Percentiles rank a stretch among this genome's conserved stretches.
These are phyloP conservation scores for Aspergillus ochraceus DNA, from an alignment of 2,329 filamentous ascomycete species.

Conservation along the genomic window DNA sequence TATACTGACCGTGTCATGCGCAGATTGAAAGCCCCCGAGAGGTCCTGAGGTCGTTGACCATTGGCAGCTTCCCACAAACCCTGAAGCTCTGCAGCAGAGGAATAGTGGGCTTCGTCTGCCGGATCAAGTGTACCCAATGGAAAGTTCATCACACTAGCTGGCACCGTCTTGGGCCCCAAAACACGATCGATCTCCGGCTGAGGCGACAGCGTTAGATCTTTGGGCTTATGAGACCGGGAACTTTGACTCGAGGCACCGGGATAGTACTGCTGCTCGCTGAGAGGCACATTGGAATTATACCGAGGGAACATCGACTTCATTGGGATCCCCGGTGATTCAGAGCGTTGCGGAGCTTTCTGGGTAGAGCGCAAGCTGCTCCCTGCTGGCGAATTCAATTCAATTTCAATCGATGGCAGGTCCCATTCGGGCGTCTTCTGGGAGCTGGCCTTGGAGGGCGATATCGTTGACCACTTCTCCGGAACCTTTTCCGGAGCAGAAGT, in stretches of 20 bases:
- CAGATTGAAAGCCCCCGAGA: slow-evolving; percentile 39
- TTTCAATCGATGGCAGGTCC: background rate
- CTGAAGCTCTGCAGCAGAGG: slow-evolving; percentile 40
- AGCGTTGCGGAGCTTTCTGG: slow-evolving; percentile 20
- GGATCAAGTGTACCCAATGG: slow-evolving; percentile 36
- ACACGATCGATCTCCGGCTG: slow-evolving; percentile 36
- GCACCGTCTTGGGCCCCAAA: slow-evolving; percentile 43
- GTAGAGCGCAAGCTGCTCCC: slow-evolving; percentile 15
- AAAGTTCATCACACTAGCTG: slow-evolving; percentile 44
- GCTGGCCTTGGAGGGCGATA: slow-evolving; percentile 14
- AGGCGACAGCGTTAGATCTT: slow-evolving; percentile 31
- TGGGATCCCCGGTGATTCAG: slow-evolving; percentile 34
- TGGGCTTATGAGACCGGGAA: slow-evolving; percentile 16
- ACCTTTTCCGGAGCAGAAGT: slow-evolving; percentile 13
- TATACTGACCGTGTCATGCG: slow-evolving; percentile 42
- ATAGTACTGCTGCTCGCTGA: slow-evolving; percentile 39
- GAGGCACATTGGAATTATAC: slow-evolving; percentile 40
- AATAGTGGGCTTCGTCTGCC: slow-evolving; percentile 34
- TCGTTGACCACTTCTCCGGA: slow-evolving; percentile 14
- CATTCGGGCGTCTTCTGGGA: background rate
- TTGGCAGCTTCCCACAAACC: slow-evolving; percentile 49
- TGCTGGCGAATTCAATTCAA: background rate
- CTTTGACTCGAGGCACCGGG: slow-evolving; percentile 24
- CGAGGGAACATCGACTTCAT: slow-evolving; percentile 49
- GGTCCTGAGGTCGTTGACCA: slow-evolving; percentile 38